These are phyloP conservation scores for Mortierella sp. DNA, from an alignment of 371 early-diverging fungal genomes.

Conservation along the genomic window DNA sequence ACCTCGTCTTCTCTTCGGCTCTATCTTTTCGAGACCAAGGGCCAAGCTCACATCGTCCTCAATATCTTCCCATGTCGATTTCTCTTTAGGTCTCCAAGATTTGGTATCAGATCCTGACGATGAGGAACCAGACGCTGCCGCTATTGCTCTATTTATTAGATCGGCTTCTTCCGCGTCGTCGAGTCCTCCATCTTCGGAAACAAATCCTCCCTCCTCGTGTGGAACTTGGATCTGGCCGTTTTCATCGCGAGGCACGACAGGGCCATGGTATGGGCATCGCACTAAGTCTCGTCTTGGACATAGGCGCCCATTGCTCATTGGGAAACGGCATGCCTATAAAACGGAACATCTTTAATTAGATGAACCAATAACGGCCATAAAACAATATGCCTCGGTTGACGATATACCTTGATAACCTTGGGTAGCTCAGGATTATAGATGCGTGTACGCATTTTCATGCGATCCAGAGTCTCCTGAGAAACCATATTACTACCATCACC, in stretches of 20 bases:
- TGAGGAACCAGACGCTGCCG: constrained; percentile 28
- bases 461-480: constrained; percentile 64
- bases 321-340: constrained; percentile 70
- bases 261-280: constrained; percentile 81
- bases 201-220: constrained; percentile 32
- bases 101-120: constrained; percentile 5
- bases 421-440: constrained; percentile 61
- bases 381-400: not conserved
- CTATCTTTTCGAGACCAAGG: constrained; percentile 57
- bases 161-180: constrained; percentile 29
- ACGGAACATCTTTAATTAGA: not conserved
- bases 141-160: constrained; percentile 22
- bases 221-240: constrained; percentile 57
- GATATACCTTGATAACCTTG: constrained; percentile 59
- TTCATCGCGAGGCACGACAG: constrained; percentile 76
- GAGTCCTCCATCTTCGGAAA: constrained; percentile 24
- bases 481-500: constrained; percentile 73
- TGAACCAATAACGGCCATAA: not conserved
- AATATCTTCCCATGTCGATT: constrained; percentile 67
- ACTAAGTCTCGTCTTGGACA: constrained; percentile 78
- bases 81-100: constrained; percentile 18
- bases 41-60: constrained; percentile 68
- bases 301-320: constrained; percentile 73
- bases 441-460: constrained; percentile 64
- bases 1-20: constrained; percentile 30